Conservation (phyloP, 1,284 basidiomycete genomes). For the Rhizoctonia solani region DNA sequence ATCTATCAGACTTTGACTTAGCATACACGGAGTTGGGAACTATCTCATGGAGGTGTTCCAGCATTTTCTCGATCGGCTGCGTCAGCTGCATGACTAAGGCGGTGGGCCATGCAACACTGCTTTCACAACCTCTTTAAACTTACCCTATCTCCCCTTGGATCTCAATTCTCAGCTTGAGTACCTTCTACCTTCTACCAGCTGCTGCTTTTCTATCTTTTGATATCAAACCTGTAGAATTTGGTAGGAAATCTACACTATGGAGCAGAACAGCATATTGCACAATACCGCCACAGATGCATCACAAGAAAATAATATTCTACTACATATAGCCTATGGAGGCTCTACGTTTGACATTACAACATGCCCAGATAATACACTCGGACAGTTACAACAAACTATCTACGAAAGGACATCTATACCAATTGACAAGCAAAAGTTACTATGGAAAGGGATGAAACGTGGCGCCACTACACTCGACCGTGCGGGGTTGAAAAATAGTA, state of each 20-base stretch:
- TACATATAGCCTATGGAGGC: constrained; percentile 16
- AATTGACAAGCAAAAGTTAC: constrained; percentile 64
- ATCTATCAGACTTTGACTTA: no score
- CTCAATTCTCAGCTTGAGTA: no score
- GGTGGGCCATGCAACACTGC: no score
- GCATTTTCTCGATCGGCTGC: no score
- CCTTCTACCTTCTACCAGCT: no score
- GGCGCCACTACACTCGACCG: constrained; percentile 47
- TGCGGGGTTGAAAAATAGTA: constrained; percentile 62
- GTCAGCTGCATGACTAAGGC: no score
- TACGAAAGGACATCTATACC: constrained; percentile 68
- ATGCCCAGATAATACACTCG: constrained; percentile 1
- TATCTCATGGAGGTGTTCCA: no score
- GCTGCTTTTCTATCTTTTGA: not conserved
- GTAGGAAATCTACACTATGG: not conserved
- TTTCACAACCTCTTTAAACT: no score
- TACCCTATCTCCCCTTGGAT: no score
- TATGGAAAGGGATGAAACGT: constrained; percentile 68
- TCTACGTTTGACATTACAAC: constrained; percentile 1
- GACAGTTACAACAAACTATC: constrained; percentile 53
- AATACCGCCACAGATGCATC: not conserved
- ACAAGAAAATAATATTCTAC: not conserved
- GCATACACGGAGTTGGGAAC: no score
- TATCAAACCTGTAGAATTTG: not conserved
- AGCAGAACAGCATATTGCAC: not conserved